These are phyloP conservation scores for Rhodocollybia butyracea DNA, from an alignment of 768 basidiomycete species.

Conservation along the genomic window DNA sequence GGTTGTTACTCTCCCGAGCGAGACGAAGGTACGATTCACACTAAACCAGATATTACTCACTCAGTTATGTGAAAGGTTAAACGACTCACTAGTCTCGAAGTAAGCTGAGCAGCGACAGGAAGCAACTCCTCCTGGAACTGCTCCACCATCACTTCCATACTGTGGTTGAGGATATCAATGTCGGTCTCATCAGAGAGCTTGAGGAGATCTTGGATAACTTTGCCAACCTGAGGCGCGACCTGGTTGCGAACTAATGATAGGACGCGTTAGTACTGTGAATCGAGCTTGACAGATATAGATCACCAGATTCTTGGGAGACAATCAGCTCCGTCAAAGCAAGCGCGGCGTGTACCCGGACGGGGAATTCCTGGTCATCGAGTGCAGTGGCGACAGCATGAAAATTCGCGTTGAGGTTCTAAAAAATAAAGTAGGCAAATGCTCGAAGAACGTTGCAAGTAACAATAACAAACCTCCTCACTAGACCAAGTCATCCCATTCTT, in stretches of 20 bases:
- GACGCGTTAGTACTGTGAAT: not conserved
- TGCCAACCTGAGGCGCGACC: constrained; percentile 75
- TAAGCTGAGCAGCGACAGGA: constrained; percentile 80
- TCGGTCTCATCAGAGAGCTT: constrained; percentile 91
- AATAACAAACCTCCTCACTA: constrained; percentile 48
- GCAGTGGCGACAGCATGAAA: constrained; percentile 64
- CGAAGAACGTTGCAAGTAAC: not conserved
- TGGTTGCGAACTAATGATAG: constrained; percentile 54
- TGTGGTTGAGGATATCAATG: constrained; percentile 75
- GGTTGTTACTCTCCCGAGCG: constrained; percentile 55
- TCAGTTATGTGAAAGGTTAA: not conserved
- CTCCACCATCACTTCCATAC: constrained; percentile 86
- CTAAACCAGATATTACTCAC: constrained; percentile 28
- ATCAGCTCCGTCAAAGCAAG: constrained; percentile 80
- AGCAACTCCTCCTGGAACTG: constrained; percentile 81
- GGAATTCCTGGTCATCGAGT: constrained; percentile 75
- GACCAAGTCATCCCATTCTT: constrained; percentile 69
- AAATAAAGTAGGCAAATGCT: not conserved
- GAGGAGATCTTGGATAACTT: constrained; percentile 87
- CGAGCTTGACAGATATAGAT: constrained; percentile 14
- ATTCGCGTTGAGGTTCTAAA: constrained; percentile 58
- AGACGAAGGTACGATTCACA: constrained; percentile 83
- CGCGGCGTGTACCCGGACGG: constrained; percentile 81
- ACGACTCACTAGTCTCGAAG: constrained; percentile 63
- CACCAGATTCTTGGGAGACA: constrained; percentile 59